Percentiles rank a stretch among this genome's conserved stretches.
phyloP scores from a whole-genome alignment of 176 grass and related monocot species.

The Phoenix dactylifera region DNA sequence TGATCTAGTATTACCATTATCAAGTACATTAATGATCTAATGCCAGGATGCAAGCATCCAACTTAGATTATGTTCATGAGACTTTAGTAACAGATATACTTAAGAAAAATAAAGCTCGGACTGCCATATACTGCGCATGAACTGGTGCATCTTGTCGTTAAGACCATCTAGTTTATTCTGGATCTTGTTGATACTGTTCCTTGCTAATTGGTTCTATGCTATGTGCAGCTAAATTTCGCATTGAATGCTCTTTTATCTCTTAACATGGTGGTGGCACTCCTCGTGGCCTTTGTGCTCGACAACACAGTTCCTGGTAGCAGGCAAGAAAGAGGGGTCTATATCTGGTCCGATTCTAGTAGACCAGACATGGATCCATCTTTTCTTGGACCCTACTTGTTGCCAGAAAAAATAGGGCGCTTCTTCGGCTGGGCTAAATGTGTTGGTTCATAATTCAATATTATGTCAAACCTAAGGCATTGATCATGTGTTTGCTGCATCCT shows the following conservation, averaged over 20 bases:
- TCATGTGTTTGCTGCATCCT: too few species aligned
- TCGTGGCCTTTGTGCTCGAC: slow-evolving; percentile 76
- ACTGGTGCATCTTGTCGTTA: too few species aligned
- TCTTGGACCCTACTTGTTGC: slow-evolving; percentile 72
- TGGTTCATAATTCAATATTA: slow-evolving; percentile 24
- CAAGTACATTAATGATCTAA: too few species aligned
- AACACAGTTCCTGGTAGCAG: slow-evolving; percentile 84
- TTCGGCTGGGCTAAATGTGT: slow-evolving; percentile 78
- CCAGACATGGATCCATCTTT: slow-evolving; percentile 55
- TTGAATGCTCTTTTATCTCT: slow-evolving; percentile 88
- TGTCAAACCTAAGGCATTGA: too few species aligned
- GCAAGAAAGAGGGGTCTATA: slow-evolving; percentile 94
- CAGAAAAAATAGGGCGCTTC: slow-evolving; percentile 62
- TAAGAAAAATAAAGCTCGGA: too few species aligned
- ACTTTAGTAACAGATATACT: too few species aligned
- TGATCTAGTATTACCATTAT: too few species aligned
- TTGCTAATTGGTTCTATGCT: slow-evolving; percentile 1
- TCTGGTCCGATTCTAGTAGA: slow-evolving; percentile 69
- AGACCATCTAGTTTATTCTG: too few species aligned
- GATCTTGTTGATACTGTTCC: neutral
- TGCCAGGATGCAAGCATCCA: too few species aligned
- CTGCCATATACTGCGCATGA: too few species aligned
- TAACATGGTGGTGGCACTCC: slow-evolving; percentile 79
- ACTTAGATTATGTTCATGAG: too few species aligned
- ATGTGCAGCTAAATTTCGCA: slow-evolving; percentile 64